Conservation (phyloP, 352 stramenopile species). For the Globisporangium takayamanum region DNA sequence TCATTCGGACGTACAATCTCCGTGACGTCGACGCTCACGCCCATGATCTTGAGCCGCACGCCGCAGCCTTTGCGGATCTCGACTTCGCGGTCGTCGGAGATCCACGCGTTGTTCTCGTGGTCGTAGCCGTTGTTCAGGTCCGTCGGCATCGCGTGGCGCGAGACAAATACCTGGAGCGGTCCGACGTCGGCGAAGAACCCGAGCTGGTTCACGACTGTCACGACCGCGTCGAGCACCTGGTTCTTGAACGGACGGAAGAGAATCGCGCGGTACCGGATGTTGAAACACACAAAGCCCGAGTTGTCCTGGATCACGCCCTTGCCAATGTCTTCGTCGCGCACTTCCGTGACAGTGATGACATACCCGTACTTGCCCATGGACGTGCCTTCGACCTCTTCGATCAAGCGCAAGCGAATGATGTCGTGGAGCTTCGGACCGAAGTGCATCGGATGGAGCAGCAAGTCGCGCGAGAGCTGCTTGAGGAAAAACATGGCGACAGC, state of each 20-base stretch:
- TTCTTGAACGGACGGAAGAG: constrained; percentile 97
- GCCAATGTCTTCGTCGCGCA: constrained; percentile 95
- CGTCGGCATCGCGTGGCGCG: constrained; percentile 92
- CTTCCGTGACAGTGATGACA: constrained; percentile 96
- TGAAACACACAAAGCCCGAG: constrained; percentile 95
- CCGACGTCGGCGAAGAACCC: constrained; percentile 96
- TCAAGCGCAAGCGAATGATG: constrained; percentile 94
- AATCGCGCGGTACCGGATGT: constrained; percentile 95
- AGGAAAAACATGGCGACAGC: constrained; percentile 72
- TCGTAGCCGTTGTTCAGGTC: constrained; percentile 95
- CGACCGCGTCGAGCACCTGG: constrained; percentile 95
- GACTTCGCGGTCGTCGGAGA: constrained; percentile 95
- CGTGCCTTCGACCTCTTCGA: constrained; percentile 95
- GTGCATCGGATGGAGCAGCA: constrained; percentile 94
- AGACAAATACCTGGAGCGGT: constrained; percentile 96
- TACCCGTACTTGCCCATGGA: constrained; percentile 96
- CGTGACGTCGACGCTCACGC: constrained; percentile 94
- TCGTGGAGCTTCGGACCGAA: constrained; percentile 94
- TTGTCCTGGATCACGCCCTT: constrained; percentile 97
- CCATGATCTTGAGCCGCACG: constrained; percentile 96
- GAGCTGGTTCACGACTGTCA: constrained; percentile 95
- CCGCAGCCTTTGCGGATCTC: constrained; percentile 95
- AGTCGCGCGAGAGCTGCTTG: constrained; percentile 86
- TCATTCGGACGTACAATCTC: constrained; percentile 76
- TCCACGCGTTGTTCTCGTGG: constrained; percentile 95